Conservation (phyloP, 441 rosid species). For the Pelargonium myrrhifolium region DNA sequence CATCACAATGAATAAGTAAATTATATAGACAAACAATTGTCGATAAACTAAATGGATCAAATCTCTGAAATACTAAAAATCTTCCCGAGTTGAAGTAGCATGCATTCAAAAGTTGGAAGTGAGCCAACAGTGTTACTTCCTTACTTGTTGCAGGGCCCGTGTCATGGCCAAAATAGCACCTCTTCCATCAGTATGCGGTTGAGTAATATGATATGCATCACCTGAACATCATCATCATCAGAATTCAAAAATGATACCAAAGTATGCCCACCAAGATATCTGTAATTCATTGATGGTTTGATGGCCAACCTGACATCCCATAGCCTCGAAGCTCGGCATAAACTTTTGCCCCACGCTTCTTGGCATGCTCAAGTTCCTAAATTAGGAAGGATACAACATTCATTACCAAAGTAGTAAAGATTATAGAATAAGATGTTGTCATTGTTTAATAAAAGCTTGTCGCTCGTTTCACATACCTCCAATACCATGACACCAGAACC, state of each 20-base stretch:
- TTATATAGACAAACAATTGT: not conserved
- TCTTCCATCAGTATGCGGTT: conserved; percentile 82
- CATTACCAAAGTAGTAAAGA: conserved; percentile 10
- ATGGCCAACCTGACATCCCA: conserved; percentile 87
- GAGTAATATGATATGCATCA: conserved; percentile 94
- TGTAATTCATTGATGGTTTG: not conserved
- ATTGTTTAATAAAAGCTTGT: conserved; percentile 4
- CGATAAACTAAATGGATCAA: not conserved
- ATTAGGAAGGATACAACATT: not conserved
- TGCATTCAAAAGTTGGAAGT: not conserved
- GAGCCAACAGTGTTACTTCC: conserved; percentile 3
- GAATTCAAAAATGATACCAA: conserved; percentile 19
- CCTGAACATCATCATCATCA: conserved; percentile 35
- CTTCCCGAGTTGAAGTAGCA: not conserved
- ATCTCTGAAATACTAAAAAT: not conserved
- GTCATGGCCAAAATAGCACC: conserved; percentile 91
- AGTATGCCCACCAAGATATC: conserved; percentile 6
- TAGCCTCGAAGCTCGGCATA: conserved; percentile 92
- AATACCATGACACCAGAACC: conserved; percentile 77
- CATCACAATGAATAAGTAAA: conserved; percentile 12
- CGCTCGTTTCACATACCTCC: conserved; percentile 50
- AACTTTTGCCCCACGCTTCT: conserved; percentile 69
- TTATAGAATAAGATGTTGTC: conserved; percentile 4
- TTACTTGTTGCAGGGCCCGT: conserved; percentile 68
- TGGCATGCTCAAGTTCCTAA: conserved; percentile 94